A percentile compares a stretch with the other conserved stretches of the same genome.
Evolutionary conservation across 257 asterid species (phyloP).

Genomic region (Pogostemon cablin): DNA sequence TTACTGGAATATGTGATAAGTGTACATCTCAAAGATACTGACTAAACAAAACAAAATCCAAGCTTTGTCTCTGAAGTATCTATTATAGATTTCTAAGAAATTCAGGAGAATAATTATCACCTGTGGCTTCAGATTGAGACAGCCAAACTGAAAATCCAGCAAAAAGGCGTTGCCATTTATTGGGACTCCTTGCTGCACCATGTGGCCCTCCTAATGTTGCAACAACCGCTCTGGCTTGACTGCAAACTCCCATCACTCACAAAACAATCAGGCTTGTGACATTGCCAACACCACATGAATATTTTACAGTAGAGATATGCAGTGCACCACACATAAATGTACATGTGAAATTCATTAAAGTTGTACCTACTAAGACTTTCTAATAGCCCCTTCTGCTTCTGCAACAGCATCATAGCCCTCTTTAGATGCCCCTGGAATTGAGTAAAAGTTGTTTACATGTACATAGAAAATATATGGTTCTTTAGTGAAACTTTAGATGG

Average conservation of each 20-base stretch:
- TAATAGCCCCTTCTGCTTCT: slow-evolving; percentile 73
- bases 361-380: slow-evolving; percentile 86
- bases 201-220: slow-evolving; percentile 80
- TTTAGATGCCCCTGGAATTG: slow-evolving; percentile 54
- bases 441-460: slow-evolving; percentile 21
- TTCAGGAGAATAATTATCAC: slow-evolving; percentile 37
- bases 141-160: slow-evolving; percentile 91
- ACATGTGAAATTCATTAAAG: slow-evolving; percentile 21
- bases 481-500: slow-evolving; percentile 13
- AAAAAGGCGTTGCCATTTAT: slow-evolving; percentile 82
- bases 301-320: neutral
- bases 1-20: neutral
- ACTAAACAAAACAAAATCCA: slow-evolving; percentile 1
- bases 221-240: slow-evolving; percentile 88
- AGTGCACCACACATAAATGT: slow-evolving; percentile 15
- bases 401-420: slow-evolving; percentile 73
- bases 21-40: slow-evolving; percentile 3
- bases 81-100: slow-evolving; percentile 7
- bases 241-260: slow-evolving; percentile 41
- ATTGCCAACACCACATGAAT: slow-evolving; percentile 15
- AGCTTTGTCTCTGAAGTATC: slow-evolving; percentile 11
- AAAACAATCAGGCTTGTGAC: slow-evolving; percentile 25
- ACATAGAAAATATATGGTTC: neutral
- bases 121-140: slow-evolving; percentile 79
- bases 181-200: slow-evolving; percentile 68